phyloP scores from a whole-genome alignment of 2,329 filamentous ascomycete species.

The Thielaviopsis ethacetica region DNA sequence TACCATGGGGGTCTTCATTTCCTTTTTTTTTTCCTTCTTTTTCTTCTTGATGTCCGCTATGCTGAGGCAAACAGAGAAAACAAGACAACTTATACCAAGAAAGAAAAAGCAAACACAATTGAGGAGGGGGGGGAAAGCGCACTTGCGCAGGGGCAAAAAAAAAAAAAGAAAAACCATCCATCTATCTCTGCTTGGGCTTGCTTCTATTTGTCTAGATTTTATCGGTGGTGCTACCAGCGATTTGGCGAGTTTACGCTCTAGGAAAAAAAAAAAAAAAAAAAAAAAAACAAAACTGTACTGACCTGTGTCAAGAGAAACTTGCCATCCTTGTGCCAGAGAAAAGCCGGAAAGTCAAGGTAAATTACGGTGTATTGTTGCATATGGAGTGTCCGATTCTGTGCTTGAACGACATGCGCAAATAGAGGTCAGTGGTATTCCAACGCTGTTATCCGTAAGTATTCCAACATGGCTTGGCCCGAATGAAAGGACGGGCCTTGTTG shows the following conservation, averaged over 20 bases:
- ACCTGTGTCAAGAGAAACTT: too few species aligned
- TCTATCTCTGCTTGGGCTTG: neutral
- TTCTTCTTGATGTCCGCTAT: neutral
- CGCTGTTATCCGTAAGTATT: neutral
- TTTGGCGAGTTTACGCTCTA: too few species aligned
- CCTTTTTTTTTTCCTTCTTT: neutral
- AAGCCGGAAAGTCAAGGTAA: too few species aligned
- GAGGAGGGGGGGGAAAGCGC: too few species aligned
- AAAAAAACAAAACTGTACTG: too few species aligned
- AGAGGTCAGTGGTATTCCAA: too few species aligned
- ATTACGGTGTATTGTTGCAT: too few species aligned
- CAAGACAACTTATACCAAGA: neutral
- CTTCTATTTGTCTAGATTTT: neutral
- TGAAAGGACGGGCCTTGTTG: neutral
- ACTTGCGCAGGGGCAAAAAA: neutral
- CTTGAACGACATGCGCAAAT: neutral
- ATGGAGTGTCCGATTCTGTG: neutral
- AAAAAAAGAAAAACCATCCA: too few species aligned
- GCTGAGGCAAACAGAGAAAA: neutral
- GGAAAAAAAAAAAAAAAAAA: too few species aligned
- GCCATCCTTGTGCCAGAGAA: too few species aligned
- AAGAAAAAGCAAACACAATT: neutral
- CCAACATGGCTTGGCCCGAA: neutral
- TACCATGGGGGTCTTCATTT: neutral
- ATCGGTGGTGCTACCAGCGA: neutral